Evolutionary conservation across 805 yeast genomes (phyloP).

Genomic region (Saccharomyces eubayanus): DNA sequence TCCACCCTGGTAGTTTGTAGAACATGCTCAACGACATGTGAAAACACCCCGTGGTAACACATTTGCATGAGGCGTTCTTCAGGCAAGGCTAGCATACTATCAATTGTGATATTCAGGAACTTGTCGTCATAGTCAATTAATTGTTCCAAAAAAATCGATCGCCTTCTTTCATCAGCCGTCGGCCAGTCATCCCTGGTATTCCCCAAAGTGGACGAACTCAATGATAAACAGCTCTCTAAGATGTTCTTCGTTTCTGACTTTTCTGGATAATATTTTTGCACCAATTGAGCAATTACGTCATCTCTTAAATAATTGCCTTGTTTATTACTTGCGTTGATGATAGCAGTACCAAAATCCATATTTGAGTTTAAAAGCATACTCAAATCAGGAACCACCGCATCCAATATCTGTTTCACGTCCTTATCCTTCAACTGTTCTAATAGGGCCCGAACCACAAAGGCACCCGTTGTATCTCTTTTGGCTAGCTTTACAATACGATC

Average conservation of each 20-base stretch:
- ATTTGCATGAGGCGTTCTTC: constrained; percentile 57
- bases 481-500: constrained; percentile 67
- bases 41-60: constrained; percentile 84
- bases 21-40: constrained; percentile 74
- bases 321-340: constrained; percentile 56
- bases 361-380: constrained; percentile 55
- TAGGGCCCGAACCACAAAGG: constrained; percentile 66
- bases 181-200: constrained; percentile 87
- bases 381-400: constrained; percentile 58
- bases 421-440: constrained; percentile 54
- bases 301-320: constrained; percentile 52
- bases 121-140: constrained; percentile 59
- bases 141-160: constrained; percentile 66
- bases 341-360: constrained; percentile 57
- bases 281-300: constrained; percentile 45
- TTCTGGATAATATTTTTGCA: constrained; percentile 38
- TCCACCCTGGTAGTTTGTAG: constrained; percentile 44
- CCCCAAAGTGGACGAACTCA: constrained; percentile 66
- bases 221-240: constrained; percentile 57
- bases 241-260: constrained; percentile 37
- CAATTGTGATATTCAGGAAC: constrained; percentile 50
- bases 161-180: constrained; percentile 78
- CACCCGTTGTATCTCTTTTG: constrained; percentile 76
- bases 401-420: constrained; percentile 56
- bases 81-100: constrained; percentile 52